A percentile compares a stretch with the other conserved stretches of the same genome.
These are phyloP conservation scores for Asterochloris erici DNA, from an alignment of 139 green algal species.

Conservation along the genomic window DNA sequence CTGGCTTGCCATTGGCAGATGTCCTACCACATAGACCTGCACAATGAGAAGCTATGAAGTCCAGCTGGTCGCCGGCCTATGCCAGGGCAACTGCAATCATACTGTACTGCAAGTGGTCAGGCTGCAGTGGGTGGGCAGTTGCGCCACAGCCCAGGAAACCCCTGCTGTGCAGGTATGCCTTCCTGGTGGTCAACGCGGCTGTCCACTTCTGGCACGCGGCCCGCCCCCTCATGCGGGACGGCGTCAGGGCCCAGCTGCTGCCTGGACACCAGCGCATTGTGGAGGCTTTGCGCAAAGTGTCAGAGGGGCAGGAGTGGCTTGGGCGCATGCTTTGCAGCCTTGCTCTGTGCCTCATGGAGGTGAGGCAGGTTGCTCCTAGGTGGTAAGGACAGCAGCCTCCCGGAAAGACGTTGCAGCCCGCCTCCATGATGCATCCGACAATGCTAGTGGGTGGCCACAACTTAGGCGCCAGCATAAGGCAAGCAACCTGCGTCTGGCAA, in stretches of 20 bases:
- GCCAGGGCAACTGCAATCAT: background rate
- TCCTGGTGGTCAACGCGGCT: slow-evolving; percentile 62
- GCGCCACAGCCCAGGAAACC: background rate
- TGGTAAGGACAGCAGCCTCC: background rate
- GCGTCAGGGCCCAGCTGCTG: slow-evolving; percentile 43
- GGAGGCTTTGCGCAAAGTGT: slow-evolving; percentile 21
- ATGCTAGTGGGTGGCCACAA: no score
- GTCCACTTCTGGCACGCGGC: slow-evolving; percentile 60
- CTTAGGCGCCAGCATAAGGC: no score
- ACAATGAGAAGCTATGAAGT: background rate
- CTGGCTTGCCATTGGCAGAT: slow-evolving; percentile 2
- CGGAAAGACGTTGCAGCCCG: no score
- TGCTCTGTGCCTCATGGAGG: background rate
- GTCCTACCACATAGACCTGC: background rate
- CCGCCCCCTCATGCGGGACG: slow-evolving; percentile 43
- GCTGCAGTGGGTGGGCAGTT: background rate
- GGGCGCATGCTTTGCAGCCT: background rate
- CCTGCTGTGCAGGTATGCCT: slow-evolving; percentile 36
- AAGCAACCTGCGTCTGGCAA: no score
- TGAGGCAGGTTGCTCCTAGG: background rate
- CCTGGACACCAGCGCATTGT: slow-evolving; percentile 40
- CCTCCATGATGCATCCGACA: no score
- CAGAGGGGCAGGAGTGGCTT: slow-evolving; percentile 6
- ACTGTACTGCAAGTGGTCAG: background rate
- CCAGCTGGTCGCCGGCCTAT: background rate